A percentile compares a stretch with the other conserved stretches of the same genome.
phyloP scores from a whole-genome alignment of 2,329 filamentous ascomycete species.

The Botrytis elliptica region DNA sequence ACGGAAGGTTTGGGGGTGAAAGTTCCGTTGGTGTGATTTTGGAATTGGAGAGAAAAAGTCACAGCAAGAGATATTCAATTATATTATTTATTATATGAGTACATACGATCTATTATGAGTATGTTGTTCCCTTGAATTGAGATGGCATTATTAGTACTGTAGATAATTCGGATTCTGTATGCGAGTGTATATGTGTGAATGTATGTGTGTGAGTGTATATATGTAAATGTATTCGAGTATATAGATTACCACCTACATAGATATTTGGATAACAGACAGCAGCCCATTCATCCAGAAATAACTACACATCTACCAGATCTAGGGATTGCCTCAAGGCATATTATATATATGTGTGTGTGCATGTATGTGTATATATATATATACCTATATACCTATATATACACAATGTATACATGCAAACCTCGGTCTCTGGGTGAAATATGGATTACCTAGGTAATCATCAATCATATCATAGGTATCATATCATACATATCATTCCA shows the following conservation, averaged over 20 bases:
- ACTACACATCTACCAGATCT: neutral
- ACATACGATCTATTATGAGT: neutral
- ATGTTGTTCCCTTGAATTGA: neutral
- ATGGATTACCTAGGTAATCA: neutral
- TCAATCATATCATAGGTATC: neutral
- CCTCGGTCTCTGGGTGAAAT: neutral
- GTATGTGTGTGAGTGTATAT: too few relatives aligned
- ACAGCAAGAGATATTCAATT: neutral
- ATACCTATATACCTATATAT: too few relatives aligned
- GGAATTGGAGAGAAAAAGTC: neutral
- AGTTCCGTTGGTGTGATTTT: conserved; percentile 4
- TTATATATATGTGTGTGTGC: neutral
- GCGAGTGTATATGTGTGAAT: too few relatives aligned
- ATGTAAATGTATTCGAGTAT: too few relatives aligned
- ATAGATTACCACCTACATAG: too few relatives aligned
- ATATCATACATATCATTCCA: neutral
- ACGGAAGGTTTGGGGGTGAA: conserved; percentile 1
- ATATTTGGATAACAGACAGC: neutral
- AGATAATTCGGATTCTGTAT: neutral
- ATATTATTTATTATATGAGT: too few relatives aligned
- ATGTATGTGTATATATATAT: too few relatives aligned
- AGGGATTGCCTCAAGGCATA: neutral
- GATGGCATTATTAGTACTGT: neutral
- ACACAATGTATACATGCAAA: neutral
- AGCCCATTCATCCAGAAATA: neutral